Evolutionary conservation across 2,329 filamentous ascomycete genomes (phyloP).

Genomic region (Didymella pinodella): DNA sequence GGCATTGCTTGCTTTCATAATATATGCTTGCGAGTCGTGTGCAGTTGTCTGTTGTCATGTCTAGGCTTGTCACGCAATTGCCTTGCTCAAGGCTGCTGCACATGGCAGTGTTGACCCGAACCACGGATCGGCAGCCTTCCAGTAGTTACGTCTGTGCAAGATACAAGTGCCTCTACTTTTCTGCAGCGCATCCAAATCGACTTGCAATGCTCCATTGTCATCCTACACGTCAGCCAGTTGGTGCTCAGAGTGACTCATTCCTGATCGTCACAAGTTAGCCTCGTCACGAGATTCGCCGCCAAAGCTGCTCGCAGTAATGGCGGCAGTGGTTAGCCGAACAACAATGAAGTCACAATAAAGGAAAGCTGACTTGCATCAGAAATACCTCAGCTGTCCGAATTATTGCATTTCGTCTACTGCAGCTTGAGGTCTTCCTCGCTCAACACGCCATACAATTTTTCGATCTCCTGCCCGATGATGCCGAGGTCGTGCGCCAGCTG

Average conservation of each 20-base stretch:
- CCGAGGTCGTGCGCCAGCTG: constrained; percentile 65
- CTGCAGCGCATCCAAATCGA: background rate
- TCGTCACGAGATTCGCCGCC: constrained; percentile 10
- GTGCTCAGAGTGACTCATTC: constrained; percentile 27
- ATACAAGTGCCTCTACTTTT: too few species aligned
- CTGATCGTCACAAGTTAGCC: constrained; percentile 20
- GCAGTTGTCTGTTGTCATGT: background rate
- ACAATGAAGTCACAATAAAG: background rate
- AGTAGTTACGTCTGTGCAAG: background rate
- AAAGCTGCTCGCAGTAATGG: constrained; percentile 11
- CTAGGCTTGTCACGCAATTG: background rate
- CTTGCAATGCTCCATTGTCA: background rate
- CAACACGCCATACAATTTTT: constrained; percentile 67
- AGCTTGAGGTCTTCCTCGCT: constrained; percentile 69
- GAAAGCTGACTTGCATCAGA: background rate
- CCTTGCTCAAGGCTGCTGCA: background rate
- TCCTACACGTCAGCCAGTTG: constrained; percentile 3
- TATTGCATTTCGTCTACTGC: constrained; percentile 30
- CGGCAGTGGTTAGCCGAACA: background rate
- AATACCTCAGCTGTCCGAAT: background rate
- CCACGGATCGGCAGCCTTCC: background rate
- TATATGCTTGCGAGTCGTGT: background rate
- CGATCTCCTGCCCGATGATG: constrained; percentile 63
- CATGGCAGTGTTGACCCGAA: background rate
- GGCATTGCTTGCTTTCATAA: constrained; percentile 2